Evolutionary conservation across 176 grass and related monocot species (phyloP), one percentile per base, ranked within the genome.

Genomic region (Triticum monococcum): DNA sequence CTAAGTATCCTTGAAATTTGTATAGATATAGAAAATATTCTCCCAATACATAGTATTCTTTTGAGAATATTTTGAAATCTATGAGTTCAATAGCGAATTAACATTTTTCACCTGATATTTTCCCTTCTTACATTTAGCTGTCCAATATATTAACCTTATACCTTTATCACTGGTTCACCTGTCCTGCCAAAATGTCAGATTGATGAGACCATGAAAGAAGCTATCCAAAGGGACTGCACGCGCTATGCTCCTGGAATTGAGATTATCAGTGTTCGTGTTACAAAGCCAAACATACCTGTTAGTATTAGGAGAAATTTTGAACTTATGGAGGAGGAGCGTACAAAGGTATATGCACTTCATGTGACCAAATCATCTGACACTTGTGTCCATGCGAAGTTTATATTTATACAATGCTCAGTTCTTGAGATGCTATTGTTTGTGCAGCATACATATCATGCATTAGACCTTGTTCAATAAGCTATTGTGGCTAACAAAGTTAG

Each of bases 301-400:
- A 99, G 17, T 38, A 99, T 99, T 77, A 97, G 89, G 82, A 91
- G 92, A 80, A 99, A 99, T 81, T 99, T 94, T 83, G 97, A 99
- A 89, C 90, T 97, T 35, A 99, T 99, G 97, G 97, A 99, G 74
- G 97, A 99, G 85, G 94, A 99, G 81, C 94, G 97, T 59, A 99
- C 97, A 85, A 99, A 99, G 94, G 97, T 97, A 87, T 73, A 30
- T 25, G 67, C 22, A 66, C 67, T 81, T 79, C 70, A 77, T 70
- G 41, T 78, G 25, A 22, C 32, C n/a, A 69, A 60, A 86, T 66
- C 68, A 75, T 78, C 83, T 79, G 41, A 75, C 46, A 59, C 33
- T 30, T 75, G 33, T 89, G 35, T 57, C 36, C 22, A 5, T 48
- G 32, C 13, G 4, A 64, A 85, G 46, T 81, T 82, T 69, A 78